Evolutionary conservation across 805 yeast genomes (phyloP).

Genomic region (Saturnispora galanensis): DNA sequence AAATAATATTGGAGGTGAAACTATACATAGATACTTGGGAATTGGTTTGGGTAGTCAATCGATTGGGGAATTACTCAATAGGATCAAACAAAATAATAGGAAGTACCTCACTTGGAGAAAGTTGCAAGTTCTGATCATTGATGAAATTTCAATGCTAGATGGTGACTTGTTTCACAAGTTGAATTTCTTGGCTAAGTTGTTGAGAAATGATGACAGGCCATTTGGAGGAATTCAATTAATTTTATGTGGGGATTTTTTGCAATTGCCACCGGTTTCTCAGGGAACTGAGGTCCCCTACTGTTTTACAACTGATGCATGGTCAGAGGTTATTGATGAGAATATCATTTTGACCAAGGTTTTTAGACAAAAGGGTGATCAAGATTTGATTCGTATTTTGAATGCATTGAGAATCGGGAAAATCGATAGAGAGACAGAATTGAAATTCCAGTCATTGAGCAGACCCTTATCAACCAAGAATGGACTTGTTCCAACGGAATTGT

Average conservation of each 20-base stretch:
- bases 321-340: conserved; percentile 48
- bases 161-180: conserved; percentile 68
- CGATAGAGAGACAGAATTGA: conserved; percentile 34
- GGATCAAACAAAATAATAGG: conserved; percentile 37
- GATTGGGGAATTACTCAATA: conserved; percentile 35
- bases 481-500: conserved; percentile 80
- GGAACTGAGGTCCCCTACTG: conserved; percentile 43
- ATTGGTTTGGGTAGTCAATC: conserved; percentile 59
- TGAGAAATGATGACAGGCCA: conserved; percentile 44
- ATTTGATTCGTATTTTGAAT: conserved; percentile 70
- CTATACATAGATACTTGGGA: conserved; percentile 79
- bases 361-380: conserved; percentile 75
- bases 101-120: conserved; percentile 50
- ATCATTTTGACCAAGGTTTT: conserved; percentile 71
- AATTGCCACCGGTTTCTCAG: conserved; percentile 78
- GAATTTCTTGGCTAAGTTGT: conserved; percentile 51
- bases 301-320: conserved; percentile 72
- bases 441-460: conserved; percentile 49
- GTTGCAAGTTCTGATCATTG: conserved; percentile 67
- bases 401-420: conserved; percentile 68
- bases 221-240: conserved; percentile 93
- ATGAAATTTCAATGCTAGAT: conserved; percentile 93
- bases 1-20: conserved; percentile 82
- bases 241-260: conserved; percentile 92
- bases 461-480: conserved; percentile 57